These are phyloP conservation scores for Canariomyces notabilis DNA, from an alignment of 2,329 filamentous ascomycete species.

Conservation along the genomic window DNA sequence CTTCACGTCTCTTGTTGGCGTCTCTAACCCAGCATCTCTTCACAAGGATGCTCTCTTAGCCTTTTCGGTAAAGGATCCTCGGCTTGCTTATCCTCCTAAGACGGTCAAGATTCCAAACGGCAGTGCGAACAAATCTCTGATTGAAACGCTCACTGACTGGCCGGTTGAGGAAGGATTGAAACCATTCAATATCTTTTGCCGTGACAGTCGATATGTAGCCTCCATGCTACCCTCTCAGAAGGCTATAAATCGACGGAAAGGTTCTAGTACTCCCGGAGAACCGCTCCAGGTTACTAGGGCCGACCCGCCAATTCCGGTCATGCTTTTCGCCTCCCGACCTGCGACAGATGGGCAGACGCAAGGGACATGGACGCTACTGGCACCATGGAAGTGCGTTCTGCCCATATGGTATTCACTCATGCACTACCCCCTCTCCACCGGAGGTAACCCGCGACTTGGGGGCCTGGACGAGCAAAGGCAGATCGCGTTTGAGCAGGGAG, in stretches of 20 bases:
- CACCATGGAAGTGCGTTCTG: conserved; percentile 85
- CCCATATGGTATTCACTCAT: conserved; percentile 83
- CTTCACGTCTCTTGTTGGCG: conserved; percentile 49
- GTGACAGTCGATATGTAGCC: conserved; percentile 59
- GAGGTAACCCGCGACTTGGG: conserved; percentile 76
- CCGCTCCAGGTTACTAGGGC: conserved; percentile 50
- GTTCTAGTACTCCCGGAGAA: conserved; percentile 56
- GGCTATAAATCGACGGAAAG: conserved; percentile 71
- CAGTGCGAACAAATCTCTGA: conserved; percentile 38
- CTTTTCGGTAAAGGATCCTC: conserved; percentile 73
- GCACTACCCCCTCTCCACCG: conserved; percentile 73
- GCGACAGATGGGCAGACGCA: conserved; percentile 46
- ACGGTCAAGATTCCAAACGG: conserved; percentile 41
- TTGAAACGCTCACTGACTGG: conserved; percentile 63
- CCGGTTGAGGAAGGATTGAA: conserved; percentile 51
- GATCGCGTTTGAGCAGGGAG: conserved; percentile 70
- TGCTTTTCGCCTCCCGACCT: conserved; percentile 59
- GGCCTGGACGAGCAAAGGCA: conserved; percentile 77
- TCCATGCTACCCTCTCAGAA: conserved; percentile 69
- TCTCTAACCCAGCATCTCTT: conserved; percentile 65
- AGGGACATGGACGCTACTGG: conserved; percentile 74
- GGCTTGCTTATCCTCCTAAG: conserved; percentile 70
- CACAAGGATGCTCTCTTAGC: conserved; percentile 65
- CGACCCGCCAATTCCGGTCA: conserved; percentile 74
- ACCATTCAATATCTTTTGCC: conserved; percentile 60